Percentiles rank a stretch among this genome's conserved stretches.
Conservation (phyloP, 2,329 filamentous ascomycete genomes). For the Aspergillus persii region DNA sequence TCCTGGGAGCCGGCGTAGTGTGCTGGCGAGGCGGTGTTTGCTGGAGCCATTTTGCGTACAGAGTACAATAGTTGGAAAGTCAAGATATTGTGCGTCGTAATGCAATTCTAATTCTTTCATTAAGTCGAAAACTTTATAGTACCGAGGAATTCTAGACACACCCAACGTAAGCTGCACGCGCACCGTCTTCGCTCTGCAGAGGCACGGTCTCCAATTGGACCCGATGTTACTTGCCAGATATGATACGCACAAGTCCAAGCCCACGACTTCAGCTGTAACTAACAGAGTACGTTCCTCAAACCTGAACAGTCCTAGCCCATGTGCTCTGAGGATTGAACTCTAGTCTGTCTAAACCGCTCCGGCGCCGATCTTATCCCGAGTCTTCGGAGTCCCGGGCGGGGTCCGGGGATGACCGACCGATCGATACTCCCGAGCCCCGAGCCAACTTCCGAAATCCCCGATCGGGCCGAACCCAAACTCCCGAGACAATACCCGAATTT, state of each 20-base stretch:
- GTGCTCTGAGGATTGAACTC: not conserved
- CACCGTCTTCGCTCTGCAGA: not conserved
- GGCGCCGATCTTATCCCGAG: not conserved
- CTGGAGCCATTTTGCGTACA: not conserved
- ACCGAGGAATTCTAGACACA: not conserved
- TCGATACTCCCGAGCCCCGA: not conserved
- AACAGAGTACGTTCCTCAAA: not conserved
- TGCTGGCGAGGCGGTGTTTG: not conserved
- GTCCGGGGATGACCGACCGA: not conserved
- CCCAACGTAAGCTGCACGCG: not conserved
- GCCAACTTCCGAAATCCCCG: not conserved
- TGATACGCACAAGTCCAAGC: not conserved
- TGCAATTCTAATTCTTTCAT: not conserved
- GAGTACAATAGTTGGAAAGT: not conserved
- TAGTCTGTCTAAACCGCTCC: not conserved
- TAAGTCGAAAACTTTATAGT: not conserved
- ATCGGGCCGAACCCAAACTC: not conserved
- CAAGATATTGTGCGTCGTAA: not conserved
- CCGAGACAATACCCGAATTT: not conserved
- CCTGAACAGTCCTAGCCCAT: not conserved
- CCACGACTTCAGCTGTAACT: not conserved
- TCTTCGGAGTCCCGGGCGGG: not conserved
- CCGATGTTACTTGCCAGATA: not conserved
- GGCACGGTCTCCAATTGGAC: not conserved
- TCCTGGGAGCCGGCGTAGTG: not conserved